phyloP scores from a whole-genome alignment of 768 basidiomycete genomes.

The Leccinum obscurum region DNA sequence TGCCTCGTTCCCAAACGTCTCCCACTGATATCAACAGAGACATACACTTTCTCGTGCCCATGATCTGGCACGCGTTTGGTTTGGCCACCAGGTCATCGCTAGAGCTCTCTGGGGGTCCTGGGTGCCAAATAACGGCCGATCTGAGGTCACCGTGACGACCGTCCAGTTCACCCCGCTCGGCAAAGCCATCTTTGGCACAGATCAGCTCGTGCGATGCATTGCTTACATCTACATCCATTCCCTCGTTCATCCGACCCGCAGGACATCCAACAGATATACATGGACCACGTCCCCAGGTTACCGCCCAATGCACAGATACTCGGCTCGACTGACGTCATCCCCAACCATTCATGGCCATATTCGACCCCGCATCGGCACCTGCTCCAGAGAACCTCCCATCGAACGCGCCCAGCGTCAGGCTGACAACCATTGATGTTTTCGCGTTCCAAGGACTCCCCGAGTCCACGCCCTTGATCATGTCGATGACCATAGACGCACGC shows the following conservation, averaged over 20 bases:
- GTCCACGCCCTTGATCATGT: conserved; percentile 64
- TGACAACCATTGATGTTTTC: not conserved
- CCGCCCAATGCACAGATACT: too few relatives aligned
- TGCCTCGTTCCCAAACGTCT: not conserved
- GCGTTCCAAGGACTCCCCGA: conserved; percentile 85
- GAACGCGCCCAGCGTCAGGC: not conserved
- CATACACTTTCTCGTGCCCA: not conserved
- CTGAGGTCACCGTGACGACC: conserved; percentile 81
- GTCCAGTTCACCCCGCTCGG: conserved; percentile 69
- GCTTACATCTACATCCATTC: not conserved
- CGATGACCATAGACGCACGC: too few relatives aligned
- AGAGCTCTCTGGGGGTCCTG: conserved; percentile 74
- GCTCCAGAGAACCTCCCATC: not conserved
- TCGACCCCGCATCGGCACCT: not conserved
- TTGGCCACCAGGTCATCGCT: conserved; percentile 84
- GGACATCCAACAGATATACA: too few relatives aligned
- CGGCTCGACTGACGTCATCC: too few relatives aligned
- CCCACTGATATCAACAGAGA: not conserved
- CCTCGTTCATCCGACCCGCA: too few relatives aligned
- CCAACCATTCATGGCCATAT: not conserved
- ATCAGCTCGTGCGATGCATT: conserved; percentile 37
- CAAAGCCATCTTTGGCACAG: conserved; percentile 61
- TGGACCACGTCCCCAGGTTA: too few relatives aligned
- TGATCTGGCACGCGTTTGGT: conserved; percentile 71
- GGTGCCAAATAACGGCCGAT: conserved; percentile 61